phyloP scores from a whole-genome alignment of 345 rosid genomes.

The Eucalyptus curtisii region DNA sequence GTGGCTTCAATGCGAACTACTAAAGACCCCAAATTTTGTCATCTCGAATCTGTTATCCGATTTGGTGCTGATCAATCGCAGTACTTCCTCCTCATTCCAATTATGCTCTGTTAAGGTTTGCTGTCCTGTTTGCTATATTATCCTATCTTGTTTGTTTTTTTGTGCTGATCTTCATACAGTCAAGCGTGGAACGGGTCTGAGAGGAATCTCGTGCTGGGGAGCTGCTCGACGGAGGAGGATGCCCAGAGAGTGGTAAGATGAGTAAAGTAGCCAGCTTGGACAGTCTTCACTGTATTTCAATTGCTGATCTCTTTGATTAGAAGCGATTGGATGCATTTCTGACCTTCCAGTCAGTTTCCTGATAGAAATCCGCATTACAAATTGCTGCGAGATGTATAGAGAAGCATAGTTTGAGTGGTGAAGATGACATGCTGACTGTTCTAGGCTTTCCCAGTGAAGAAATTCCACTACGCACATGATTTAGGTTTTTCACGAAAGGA shows the following conservation, averaged over 20 bases:
- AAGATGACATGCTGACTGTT: too few species aligned
- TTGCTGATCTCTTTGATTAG: background rate
- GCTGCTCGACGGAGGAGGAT: background rate
- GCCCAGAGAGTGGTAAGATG: background rate
- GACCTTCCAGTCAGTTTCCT: background rate
- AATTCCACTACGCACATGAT: background rate
- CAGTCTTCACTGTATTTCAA: background rate
- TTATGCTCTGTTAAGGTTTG: background rate
- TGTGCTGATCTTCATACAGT: background rate
- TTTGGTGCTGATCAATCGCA: fast-evolving
- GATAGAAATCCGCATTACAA: background rate
- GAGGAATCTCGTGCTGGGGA: background rate
- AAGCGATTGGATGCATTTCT: background rate
- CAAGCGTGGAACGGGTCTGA: background rate
- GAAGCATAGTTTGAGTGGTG: too few species aligned
- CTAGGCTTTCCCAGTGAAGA: fast-evolving
- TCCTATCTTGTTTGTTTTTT: fast-evolving
- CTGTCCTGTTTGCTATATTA: background rate
- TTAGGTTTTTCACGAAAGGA: background rate
- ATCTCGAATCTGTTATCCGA: background rate
- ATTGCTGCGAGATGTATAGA: background rate
- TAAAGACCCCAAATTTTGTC: background rate
- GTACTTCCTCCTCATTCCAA: background rate
- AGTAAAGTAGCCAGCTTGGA: background rate
- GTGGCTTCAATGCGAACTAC: background rate